phyloP scores from a whole-genome alignment of 164 flowering plant genomes.

The Brasenia schreberi region DNA sequence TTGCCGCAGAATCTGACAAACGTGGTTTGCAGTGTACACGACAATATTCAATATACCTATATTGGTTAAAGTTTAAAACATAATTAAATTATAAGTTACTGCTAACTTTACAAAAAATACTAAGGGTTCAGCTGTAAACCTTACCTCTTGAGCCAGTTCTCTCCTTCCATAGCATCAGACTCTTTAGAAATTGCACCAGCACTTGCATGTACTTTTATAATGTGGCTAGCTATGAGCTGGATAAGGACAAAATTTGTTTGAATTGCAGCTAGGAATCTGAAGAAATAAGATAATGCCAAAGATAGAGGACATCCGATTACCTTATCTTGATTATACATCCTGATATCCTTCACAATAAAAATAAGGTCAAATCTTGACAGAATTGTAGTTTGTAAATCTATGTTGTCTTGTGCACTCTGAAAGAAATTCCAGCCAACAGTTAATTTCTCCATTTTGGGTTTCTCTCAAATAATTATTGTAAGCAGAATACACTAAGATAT shows the following conservation, averaged over 20 bases:
- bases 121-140: too few species aligned
- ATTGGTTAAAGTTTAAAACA: conserved; percentile 7
- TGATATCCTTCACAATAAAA: conserved; percentile 89
- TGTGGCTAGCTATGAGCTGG: conserved; percentile 91
- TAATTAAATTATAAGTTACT: neutral
- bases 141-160: conserved; percentile 95
- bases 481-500: too few species aligned
- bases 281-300: neutral
- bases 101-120: neutral
- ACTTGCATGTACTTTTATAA: conserved; percentile 82
- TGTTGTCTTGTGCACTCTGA: conserved; percentile 98
- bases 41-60: conserved; percentile 87
- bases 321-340: conserved; percentile 90
- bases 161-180: conserved; percentile 48
- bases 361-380: conserved; percentile 96
- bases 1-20: conserved; percentile 78
- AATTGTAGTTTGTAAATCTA: conserved; percentile 96
- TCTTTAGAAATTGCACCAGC: conserved; percentile 43
- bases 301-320: conserved; percentile 22
- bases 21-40: conserved; percentile 70
- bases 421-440: neutral
- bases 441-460: neutral
- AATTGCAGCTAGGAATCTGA: neutral
- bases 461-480: too few species aligned
- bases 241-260: conserved; percentile 1